Evolutionary conservation across 2,329 filamentous ascomycete genomes (phyloP).

Genomic region (Eutypa lata): DNA sequence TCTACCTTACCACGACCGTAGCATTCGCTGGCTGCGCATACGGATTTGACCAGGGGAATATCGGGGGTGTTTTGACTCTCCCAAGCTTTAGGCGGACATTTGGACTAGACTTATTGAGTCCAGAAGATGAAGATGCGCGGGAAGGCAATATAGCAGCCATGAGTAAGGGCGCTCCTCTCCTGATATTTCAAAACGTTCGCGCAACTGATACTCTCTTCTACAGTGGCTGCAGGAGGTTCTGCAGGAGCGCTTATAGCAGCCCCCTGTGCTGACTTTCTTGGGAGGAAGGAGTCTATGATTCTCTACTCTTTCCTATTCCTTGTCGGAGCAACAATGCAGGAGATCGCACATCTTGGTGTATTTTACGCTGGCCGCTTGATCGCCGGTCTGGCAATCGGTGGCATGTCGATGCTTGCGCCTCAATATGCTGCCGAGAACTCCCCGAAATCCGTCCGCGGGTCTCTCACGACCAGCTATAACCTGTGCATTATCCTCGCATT

Average conservation of each 20-base stretch:
- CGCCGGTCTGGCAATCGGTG: conserved; percentile 32
- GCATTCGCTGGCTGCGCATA: conserved; percentile 36
- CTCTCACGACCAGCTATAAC: conserved; percentile 38
- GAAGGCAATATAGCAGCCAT: conserved; percentile 30
- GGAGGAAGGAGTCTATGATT: conserved; percentile 32
- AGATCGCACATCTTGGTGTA: conserved; percentile 31
- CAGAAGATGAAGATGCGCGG: conserved; percentile 24
- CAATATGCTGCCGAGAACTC: conserved; percentile 39
- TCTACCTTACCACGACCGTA: conserved; percentile 30
- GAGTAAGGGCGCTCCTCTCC: conserved; percentile 14
- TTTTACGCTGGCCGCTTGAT: conserved; percentile 35
- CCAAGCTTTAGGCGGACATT: conserved; percentile 33
- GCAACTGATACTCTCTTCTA: background rate
- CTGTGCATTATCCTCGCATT: conserved; percentile 35
- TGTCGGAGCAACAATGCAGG: conserved; percentile 31
- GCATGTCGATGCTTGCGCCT: conserved; percentile 36
- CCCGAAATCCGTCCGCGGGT: conserved; percentile 36
- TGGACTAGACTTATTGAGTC: conserved; percentile 27
- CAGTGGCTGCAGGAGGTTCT: conserved; percentile 33
- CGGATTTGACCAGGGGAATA: conserved; percentile 38
- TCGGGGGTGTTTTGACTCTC: conserved; percentile 35
- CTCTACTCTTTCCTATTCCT: conserved; percentile 30
- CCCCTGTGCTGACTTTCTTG: conserved; percentile 34
- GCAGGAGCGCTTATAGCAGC: conserved; percentile 34
- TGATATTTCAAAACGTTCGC: conserved; percentile 8